Percentiles rank a stretch among this genome's conserved stretches.
These are phyloP conservation scores for Penicillium odoratum DNA, from an alignment of 495 filamentous ascomycete species.

Conservation along the genomic window DNA sequence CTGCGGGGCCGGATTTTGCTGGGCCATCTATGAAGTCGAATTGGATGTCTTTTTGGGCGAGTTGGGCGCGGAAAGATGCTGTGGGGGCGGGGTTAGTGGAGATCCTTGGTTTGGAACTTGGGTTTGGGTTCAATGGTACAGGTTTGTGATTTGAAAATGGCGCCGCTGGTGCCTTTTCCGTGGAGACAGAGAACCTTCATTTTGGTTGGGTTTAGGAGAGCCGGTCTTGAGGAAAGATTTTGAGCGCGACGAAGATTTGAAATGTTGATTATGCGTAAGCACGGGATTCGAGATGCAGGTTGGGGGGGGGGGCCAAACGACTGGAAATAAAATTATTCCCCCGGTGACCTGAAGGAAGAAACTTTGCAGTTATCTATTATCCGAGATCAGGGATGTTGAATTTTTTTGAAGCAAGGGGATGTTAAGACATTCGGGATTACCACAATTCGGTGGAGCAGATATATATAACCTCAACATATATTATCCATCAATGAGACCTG, in stretches of 20 bases:
- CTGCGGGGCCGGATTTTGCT: conserved; percentile 41
- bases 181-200: conserved; percentile 67
- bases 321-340: background rate
- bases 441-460: too few species aligned
- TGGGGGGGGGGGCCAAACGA: background rate
- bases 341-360: too few species aligned
- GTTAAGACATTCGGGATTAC: background rate
- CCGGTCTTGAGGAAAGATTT: background rate
- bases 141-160: conserved; percentile 60
- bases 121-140: conserved; percentile 33
- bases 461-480: too few species aligned
- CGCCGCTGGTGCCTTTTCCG: conserved; percentile 58
- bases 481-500: too few species aligned
- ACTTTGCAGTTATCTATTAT: too few species aligned
- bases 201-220: conserved; percentile 1
- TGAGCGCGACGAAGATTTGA: background rate
- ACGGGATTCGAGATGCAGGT: background rate
- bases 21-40: conserved; percentile 62
- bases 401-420: background rate
- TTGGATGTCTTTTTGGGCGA: conserved; percentile 34
- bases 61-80: conserved; percentile 44
- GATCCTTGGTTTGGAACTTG: background rate
- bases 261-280: background rate
- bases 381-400: background rate
- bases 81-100: conserved; percentile 27